Evolutionary conservation across 306 rosid species (phyloP).

Genomic region (Rubus parviflorus): DNA sequence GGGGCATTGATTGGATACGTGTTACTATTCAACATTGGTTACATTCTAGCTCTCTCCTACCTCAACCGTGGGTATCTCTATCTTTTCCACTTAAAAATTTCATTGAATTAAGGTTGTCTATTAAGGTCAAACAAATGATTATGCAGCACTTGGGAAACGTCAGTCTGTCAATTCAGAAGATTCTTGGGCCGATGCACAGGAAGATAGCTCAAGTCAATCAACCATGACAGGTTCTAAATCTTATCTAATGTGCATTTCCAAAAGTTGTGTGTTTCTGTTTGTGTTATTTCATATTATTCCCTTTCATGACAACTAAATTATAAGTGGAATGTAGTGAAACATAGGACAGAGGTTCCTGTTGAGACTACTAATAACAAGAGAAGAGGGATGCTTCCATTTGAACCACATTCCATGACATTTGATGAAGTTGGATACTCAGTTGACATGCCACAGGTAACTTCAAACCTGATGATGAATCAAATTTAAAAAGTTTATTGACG

Average conservation of each 20-base stretch:
- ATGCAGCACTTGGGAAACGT: conserved; percentile 50
- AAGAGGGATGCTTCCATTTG: conserved; percentile 85
- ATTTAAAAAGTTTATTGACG: not conserved
- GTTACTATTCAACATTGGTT: conserved; percentile 46
- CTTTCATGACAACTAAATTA: not conserved
- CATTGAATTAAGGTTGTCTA: not conserved
- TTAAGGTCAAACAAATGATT: conserved; percentile 12
- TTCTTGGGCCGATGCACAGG: conserved; percentile 18
- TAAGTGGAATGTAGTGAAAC: conserved; percentile 23
- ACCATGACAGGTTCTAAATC: conserved; percentile 14
- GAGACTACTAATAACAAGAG: conserved; percentile 26
- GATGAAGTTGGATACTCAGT: conserved; percentile 62
- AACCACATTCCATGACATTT: conserved; percentile 61
- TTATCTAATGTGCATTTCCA: not conserved
- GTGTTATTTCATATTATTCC: not conserved
- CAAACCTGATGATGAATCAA: not conserved
- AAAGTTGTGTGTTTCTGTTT: not conserved
- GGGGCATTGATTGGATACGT: conserved; percentile 57
- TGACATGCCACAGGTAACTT: conserved; percentile 68
- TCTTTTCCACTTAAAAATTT: not conserved
- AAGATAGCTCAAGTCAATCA: conserved; percentile 12
- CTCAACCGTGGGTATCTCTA: conserved; percentile 49
- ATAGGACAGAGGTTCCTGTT: conserved; percentile 1
- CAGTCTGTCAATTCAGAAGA: conserved; percentile 39
- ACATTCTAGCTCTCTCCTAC: conserved; percentile 46